These are phyloP conservation scores for Heliamphora pulchella DNA, from an alignment of 179 eudicot genomes.

Conservation along the genomic window DNA sequence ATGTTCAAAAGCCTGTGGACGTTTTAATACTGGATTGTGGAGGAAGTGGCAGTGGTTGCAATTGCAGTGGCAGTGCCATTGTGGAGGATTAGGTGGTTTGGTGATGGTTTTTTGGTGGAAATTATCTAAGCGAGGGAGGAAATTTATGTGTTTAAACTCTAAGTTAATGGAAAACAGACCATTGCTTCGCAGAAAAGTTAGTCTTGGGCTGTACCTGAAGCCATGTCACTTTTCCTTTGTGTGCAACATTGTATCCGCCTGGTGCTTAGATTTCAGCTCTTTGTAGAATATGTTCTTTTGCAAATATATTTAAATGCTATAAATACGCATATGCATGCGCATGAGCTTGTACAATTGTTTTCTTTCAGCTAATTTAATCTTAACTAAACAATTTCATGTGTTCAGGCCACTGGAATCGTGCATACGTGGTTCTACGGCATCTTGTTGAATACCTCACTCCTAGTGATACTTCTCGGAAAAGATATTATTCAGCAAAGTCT, in stretches of 20 bases:
- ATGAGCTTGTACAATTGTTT: neutral
- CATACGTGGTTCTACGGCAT: conserved; percentile 54
- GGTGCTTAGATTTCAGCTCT: conserved; percentile 8
- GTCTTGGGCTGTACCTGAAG: neutral
- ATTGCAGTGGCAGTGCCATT: no score
- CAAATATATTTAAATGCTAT: neutral
- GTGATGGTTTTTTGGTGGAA: neutral
- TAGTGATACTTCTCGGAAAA: conserved; percentile 24
- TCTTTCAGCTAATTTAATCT: conserved; percentile 10
- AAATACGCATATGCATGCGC: neutral
- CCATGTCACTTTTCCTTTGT: neutral
- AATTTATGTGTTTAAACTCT: neutral
- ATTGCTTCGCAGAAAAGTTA: neutral
- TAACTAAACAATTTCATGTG: conserved; percentile 16
- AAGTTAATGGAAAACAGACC: neutral
- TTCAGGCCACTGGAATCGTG: conserved; percentile 89
- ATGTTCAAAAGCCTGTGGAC: no score
- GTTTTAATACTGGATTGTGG: no score
- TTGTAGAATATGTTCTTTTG: neutral
- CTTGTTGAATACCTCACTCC: conserved; percentile 47
- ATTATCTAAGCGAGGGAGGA: neutral
- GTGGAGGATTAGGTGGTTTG: neutral
- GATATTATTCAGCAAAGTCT: conserved; percentile 20
- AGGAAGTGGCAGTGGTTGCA: no score
- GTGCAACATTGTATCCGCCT: neutral